These are phyloP conservation scores for Boletellus dicymbophilus DNA, from an alignment of 1,284 basidiomycete species.

Conservation along the genomic window DNA sequence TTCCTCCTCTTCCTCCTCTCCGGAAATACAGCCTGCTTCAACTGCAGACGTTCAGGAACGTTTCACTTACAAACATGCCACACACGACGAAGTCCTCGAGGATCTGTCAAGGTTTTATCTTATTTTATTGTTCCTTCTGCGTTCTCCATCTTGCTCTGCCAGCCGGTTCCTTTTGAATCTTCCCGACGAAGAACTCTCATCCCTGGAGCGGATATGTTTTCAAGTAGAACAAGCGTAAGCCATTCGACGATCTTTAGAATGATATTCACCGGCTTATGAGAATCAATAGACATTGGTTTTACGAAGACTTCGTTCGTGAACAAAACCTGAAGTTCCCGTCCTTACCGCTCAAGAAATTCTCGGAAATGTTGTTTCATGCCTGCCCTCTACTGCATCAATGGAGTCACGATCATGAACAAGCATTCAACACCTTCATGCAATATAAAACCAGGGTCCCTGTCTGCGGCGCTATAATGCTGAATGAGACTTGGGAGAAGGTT, in stretches of 20 bases:
- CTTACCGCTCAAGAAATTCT: conserved; percentile 90
- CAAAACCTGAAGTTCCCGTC: conserved; percentile 88
- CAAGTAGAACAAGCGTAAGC: conserved; percentile 98
- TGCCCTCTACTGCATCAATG: conserved; percentile 82
- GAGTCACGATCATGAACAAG: conserved; percentile 78
- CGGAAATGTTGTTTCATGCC: conserved; percentile 86
- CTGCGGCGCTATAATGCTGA: conserved; percentile 97
- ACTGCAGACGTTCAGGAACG: conserved; percentile 46
- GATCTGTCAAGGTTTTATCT: conserved; percentile 79
- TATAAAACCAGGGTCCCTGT: conserved; percentile 99
- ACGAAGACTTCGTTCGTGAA: conserved; percentile 97
- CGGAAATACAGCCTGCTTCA: conserved; percentile 60
- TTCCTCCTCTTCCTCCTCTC: conserved; percentile 69
- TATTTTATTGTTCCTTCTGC: conserved; percentile 4
- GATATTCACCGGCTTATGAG: conserved; percentile 12
- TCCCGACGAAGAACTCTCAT: conserved; percentile 90
- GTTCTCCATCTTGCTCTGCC: conserved; percentile 10
- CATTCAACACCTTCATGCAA: conserved; percentile 84
- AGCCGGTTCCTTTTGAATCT: conserved; percentile 98
- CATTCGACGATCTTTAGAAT: conserved; percentile 10
- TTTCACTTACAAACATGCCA: conserved; percentile 64
- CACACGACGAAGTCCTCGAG: conserved; percentile 81
- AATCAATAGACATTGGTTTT: conserved; percentile 91
- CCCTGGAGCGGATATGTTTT: conserved; percentile 94
- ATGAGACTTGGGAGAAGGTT: conserved; percentile 91